Evolutionary conservation across 177 flowering plant species (phyloP).

Genomic region (Tripterygium wilfordii): DNA sequence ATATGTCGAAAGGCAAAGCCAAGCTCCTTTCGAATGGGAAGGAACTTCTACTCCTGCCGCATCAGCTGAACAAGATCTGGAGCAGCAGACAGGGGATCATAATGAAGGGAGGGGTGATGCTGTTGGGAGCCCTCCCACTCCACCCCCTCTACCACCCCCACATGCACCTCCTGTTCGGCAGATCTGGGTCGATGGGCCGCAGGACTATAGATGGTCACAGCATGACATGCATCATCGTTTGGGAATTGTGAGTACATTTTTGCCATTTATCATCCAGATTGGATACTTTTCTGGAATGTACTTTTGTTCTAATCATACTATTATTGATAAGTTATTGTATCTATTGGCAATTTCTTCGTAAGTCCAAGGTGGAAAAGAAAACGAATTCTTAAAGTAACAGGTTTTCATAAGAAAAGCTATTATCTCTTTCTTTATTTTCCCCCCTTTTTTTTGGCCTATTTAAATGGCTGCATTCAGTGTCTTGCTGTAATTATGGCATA

Average conservation of each 20-base stretch:
- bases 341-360: too few relatives aligned
- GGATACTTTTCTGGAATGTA: too few relatives aligned
- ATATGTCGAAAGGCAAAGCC: slow-evolving; percentile 85
- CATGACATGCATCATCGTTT: slow-evolving; percentile 31
- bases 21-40: slow-evolving; percentile 74
- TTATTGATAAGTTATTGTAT: too few relatives aligned
- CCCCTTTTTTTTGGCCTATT: background rate
- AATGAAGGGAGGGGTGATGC: slow-evolving; percentile 41
- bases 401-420: too few relatives aligned
- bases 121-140: slow-evolving; percentile 40
- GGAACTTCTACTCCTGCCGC: slow-evolving; percentile 39
- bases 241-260: slow-evolving; percentile 36
- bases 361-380: too few relatives aligned
- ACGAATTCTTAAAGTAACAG: too few relatives aligned
- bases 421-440: background rate
- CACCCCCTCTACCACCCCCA: slow-evolving; percentile 30
- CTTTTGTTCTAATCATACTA: too few relatives aligned
- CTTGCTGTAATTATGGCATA: background rate
- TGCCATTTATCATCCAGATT: background rate
- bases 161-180: slow-evolving; percentile 18
- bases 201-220: slow-evolving; percentile 27
- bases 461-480: background rate
- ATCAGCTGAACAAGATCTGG: slow-evolving; percentile 44
- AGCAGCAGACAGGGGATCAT: slow-evolving; percentile 46
- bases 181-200: slow-evolving; percentile 34